Evolutionary conservation across 768 basidiomycete genomes (phyloP).

Genomic region (Pleurotus tuoliensis): DNA sequence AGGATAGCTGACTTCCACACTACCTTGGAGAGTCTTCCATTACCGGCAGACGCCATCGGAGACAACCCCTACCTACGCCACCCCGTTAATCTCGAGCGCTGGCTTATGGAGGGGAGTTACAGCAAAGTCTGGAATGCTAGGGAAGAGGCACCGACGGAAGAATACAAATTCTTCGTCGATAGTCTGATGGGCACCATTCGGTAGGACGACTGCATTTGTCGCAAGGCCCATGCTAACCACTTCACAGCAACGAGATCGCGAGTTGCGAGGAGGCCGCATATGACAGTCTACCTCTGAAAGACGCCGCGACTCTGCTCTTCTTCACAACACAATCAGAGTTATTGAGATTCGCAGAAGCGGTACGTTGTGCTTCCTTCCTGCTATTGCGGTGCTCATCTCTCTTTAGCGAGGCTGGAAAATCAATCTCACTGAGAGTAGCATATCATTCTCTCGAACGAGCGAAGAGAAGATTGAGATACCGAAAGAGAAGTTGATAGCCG

Average conservation of each 20-base stretch:
- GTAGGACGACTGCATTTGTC: conserved; percentile 34
- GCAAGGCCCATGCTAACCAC: neutral
- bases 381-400: conserved; percentile 7
- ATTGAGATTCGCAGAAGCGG: conserved; percentile 67
- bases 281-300: conserved; percentile 82
- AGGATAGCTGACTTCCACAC: conserved; percentile 98
- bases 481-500: conserved; percentile 76
- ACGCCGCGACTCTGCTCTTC: conserved; percentile 89
- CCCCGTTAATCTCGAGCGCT: conserved; percentile 89
- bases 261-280: conserved; percentile 95
- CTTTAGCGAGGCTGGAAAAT: conserved; percentile 81
- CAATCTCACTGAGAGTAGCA: conserved; percentile 60
- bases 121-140: conserved; percentile 97
- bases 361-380: conserved; percentile 44
- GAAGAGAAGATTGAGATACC: conserved; percentile 86
- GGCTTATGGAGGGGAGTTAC: conserved; percentile 99
- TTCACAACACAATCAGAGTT: conserved; percentile 82
- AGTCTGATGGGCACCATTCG: conserved; percentile 92
- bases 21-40: conserved; percentile 83
- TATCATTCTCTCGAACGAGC: conserved; percentile 76
- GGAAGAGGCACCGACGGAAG: conserved; percentile 87
- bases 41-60: conserved; percentile 61
- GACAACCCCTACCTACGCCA: conserved; percentile 76
- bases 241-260: conserved; percentile 87
- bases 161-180: conserved; percentile 93